A percentile compares a stretch with the other conserved stretches of the same genome.
phyloP scores from a whole-genome alignment of 1,284 basidiomycete species.

The Neolentinus lepideus region DNA sequence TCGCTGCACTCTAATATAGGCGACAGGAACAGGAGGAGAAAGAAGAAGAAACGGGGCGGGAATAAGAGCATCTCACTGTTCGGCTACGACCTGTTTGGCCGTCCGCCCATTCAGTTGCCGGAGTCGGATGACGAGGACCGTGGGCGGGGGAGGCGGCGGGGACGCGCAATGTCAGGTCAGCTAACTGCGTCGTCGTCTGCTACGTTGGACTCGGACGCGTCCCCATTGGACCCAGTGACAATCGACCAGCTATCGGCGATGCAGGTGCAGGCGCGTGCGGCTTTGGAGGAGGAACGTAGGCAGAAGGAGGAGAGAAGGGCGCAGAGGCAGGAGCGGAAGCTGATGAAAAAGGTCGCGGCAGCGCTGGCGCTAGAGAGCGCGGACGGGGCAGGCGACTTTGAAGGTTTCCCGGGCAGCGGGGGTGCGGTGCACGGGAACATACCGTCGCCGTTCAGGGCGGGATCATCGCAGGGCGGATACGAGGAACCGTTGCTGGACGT shows the following conservation, averaged over 20 bases:
- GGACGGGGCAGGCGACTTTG: slow-evolving; percentile 33
- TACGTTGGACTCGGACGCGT: slow-evolving; percentile 61
- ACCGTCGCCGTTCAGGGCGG: slow-evolving; percentile 11
- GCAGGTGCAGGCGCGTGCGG: slow-evolving; percentile 23
- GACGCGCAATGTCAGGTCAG: slow-evolving; percentile 4
- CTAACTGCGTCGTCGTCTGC: slow-evolving; percentile 29
- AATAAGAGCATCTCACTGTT: slow-evolving; percentile 45
- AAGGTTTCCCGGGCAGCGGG: slow-evolving; percentile 44
- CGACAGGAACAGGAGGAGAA: slow-evolving; percentile 22
- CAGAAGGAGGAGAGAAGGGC: slow-evolving; percentile 39
- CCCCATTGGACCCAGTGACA: slow-evolving; percentile 46
- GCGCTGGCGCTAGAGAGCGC: slow-evolving; percentile 31
- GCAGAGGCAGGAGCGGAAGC: slow-evolving; percentile 37
- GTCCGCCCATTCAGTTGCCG: slow-evolving; percentile 46
- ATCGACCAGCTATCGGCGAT: slow-evolving; percentile 41
- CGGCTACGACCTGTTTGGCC: slow-evolving; percentile 59
- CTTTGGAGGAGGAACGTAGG: slow-evolving; percentile 32
- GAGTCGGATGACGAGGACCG: slow-evolving; percentile 36
- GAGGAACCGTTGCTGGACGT: slow-evolving; percentile 12
- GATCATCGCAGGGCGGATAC: slow-evolving; percentile 11
- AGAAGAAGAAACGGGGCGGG: slow-evolving; percentile 24
- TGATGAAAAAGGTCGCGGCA: slow-evolving; percentile 32
- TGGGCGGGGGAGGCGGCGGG: slow-evolving; percentile 9
- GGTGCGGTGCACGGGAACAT: slow-evolving; percentile 6
- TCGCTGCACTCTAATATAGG: slow-evolving; percentile 63